Evolutionary conservation across 768 basidiomycete species (phyloP), one percentile per base, ranked within the genome.

Genomic region (Boletus coccyginus): DNA sequence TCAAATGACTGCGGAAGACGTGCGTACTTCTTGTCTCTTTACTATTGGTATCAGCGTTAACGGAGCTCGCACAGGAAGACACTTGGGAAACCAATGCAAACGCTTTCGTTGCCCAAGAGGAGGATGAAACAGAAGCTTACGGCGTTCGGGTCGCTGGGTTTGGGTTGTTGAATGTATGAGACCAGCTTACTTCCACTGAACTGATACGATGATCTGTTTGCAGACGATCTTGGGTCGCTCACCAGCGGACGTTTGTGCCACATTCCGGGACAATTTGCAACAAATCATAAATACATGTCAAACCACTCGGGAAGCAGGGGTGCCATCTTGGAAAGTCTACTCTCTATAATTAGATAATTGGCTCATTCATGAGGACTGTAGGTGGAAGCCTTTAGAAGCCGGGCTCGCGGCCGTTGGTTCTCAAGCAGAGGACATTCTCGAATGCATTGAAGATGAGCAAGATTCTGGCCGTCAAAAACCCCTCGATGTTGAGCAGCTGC

Each of bases 321-420:
- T 78, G 31, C 65, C 71, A 10, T 83, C 86, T 55, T 95, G 94
- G 93, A 83, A 61, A 62, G 79, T 72, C 29, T 17, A 43, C 8
- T 33, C 16, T 41, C 13, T 9, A 5, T 55, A 3, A 48, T 36
- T 16, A 10, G 42, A 19, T 35, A 17, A 16, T 29, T 14, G 35
- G 38, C 59, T 65, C 38, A 58, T 47, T 49, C 54, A 45, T 17
- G 17, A 53, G 36, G 13, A 47, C 24, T 27, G 27, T 27, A 93
- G 92, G 93, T 99, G 97, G 97, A 86, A 91, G 66, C 83, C 87
- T 13, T 78, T 98, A 50, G 96, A 99, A 75, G 88, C 92, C 3
- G 82, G 82, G 8, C 78, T 98, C 6, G 90, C 92, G 8, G 83
- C 86, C 3, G 73, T 95, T 29, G 94, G 93, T 21, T 89, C 90